phyloP scores from a whole-genome alignment of 2,329 filamentous ascomycete species.

The Ceratocystis cubensis region DNA sequence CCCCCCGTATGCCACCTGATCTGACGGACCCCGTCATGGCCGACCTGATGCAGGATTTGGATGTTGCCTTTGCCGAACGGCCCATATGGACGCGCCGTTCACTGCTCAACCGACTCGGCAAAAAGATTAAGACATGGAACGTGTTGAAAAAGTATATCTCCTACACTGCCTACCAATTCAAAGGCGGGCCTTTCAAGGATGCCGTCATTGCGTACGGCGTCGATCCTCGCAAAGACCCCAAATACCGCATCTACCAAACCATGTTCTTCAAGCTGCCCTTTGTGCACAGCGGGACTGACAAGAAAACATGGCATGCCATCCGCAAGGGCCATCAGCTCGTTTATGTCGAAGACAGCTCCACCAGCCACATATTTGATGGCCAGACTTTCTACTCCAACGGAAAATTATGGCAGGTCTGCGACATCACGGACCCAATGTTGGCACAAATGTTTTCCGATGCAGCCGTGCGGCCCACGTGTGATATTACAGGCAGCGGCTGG shows the following conservation, averaged over 20 bases:
- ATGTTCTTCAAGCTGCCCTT: slow-evolving; percentile 66
- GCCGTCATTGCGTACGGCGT: slow-evolving; percentile 73
- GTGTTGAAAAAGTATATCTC: slow-evolving; percentile 63
- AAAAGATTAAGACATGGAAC: slow-evolving; percentile 39
- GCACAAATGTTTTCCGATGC: slow-evolving; percentile 51
- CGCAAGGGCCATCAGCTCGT: slow-evolving; percentile 29
- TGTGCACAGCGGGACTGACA: slow-evolving; percentile 28
- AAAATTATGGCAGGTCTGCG: slow-evolving; percentile 89
- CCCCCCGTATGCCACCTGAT: slow-evolving; percentile 48
- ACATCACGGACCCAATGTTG: slow-evolving; percentile 72
- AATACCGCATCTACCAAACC: slow-evolving; percentile 75
- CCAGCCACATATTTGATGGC: slow-evolving; percentile 73
- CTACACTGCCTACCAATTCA: slow-evolving; percentile 84
- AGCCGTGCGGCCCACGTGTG: slow-evolving; percentile 46
- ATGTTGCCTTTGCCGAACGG: slow-evolving; percentile 54
- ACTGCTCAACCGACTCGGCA: slow-evolving; percentile 57
- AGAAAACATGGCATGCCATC: slow-evolving; percentile 22
- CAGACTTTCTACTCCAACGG: slow-evolving; percentile 61
- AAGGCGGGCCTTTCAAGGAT: slow-evolving; percentile 83
- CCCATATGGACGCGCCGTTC: slow-evolving; percentile 81
- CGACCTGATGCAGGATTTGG: slow-evolving; percentile 51
- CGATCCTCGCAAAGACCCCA: slow-evolving; percentile 66
- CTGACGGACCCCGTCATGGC: slow-evolving; percentile 49
- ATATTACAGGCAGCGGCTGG: slow-evolving; percentile 61
- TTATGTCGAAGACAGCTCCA: slow-evolving; percentile 31